A percentile compares a stretch with the other conserved stretches of the same genome.
These are phyloP conservation scores for Pulveroboletus sp. DNA, from an alignment of 1,284 basidiomycete genomes.

Conservation along the genomic window DNA sequence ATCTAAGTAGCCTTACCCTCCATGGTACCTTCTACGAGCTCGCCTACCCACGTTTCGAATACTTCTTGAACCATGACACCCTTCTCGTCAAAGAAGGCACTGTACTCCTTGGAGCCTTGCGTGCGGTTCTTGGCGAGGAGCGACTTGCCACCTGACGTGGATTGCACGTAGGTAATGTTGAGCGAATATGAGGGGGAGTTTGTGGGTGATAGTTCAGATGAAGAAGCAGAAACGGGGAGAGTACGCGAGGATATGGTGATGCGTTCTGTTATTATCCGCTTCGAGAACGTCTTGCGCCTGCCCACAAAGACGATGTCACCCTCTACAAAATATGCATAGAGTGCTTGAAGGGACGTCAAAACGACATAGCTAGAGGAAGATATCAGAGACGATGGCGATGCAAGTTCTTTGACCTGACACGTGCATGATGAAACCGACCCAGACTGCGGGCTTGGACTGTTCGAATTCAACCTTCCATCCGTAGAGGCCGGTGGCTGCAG, in stretches of 20 bases:
- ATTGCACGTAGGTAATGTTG: slow-evolving; percentile 66
- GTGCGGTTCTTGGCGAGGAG: slow-evolving; percentile 65
- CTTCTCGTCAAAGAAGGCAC: slow-evolving; percentile 68
- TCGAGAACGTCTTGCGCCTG: slow-evolving; percentile 81
- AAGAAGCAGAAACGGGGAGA: slow-evolving; percentile 43
- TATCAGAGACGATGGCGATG: slow-evolving; percentile 1
- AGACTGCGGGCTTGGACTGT: slow-evolving; percentile 76
- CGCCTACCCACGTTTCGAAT: slow-evolving; percentile 75
- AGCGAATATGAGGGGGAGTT: slow-evolving; percentile 64
- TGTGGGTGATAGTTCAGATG: slow-evolving; percentile 25
- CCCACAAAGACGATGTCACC: slow-evolving; percentile 80
- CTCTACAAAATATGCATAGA: slow-evolving; percentile 82
- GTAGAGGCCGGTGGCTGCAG: slow-evolving; percentile 78
- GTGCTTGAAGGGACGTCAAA: slow-evolving; percentile 66
- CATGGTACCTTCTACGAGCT: slow-evolving; percentile 62
- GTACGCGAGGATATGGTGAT: slow-evolving; percentile 73
- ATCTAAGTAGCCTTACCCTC: slow-evolving; percentile 47
- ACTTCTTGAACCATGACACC: slow-evolving; percentile 68
- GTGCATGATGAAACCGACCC: slow-evolving; percentile 74
- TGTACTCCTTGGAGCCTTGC: slow-evolving; percentile 54
- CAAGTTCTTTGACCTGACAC: slow-evolving; percentile 33
- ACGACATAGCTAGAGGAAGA: slow-evolving; percentile 60
- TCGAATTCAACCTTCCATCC: slow-evolving; percentile 87
- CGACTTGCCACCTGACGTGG: slow-evolving; percentile 75
- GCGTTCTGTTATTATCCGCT: slow-evolving; percentile 83